Conservation (phyloP, 805 yeast genomes). For the Metschnikowia matae region DNA sequence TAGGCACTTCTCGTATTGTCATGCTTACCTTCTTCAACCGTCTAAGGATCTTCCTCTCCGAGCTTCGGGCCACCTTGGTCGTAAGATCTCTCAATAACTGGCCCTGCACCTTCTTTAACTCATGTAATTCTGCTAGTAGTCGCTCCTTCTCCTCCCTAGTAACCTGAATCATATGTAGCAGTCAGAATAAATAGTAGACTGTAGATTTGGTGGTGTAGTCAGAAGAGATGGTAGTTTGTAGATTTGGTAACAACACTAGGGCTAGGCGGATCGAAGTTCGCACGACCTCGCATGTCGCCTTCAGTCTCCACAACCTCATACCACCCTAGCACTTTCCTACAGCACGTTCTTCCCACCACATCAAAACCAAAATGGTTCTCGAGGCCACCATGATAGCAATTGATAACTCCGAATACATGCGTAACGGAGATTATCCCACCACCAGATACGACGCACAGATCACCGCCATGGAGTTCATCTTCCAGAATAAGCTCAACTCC, state of each 20-base stretch:
- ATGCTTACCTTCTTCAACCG: slow-evolving; percentile 46
- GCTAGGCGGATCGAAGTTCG: background rate
- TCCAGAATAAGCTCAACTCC: slow-evolving; percentile 77
- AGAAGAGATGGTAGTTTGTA: too few relatives aligned
- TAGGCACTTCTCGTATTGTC: slow-evolving; percentile 46
- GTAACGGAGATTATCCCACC: slow-evolving; percentile 91
- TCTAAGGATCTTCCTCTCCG: slow-evolving; percentile 37
- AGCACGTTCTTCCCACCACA: background rate
- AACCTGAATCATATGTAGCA: slow-evolving; percentile 1
- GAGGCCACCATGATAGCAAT: slow-evolving; percentile 95
- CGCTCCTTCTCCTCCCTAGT: slow-evolving; percentile 31
- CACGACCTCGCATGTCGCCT: slow-evolving; percentile 8
- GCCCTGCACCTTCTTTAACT: slow-evolving; percentile 20
- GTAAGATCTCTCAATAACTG: slow-evolving; percentile 24
- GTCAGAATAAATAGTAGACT: too few relatives aligned
- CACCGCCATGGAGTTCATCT: slow-evolving; percentile 82
- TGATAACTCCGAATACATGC: slow-evolving; percentile 93
- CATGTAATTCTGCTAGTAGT: slow-evolving; percentile 28
- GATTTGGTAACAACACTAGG: too few relatives aligned
- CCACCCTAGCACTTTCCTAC: background rate
- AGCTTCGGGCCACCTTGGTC: slow-evolving; percentile 20
- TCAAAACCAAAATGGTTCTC: slow-evolving; percentile 61
- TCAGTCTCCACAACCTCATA: slow-evolving; percentile 6
- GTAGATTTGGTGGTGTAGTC: too few relatives aligned
- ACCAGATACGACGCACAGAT: slow-evolving; percentile 89